phyloP scores from a whole-genome alignment of 2,329 filamentous ascomycete genomes.

The Beauveria sp. region DNA sequence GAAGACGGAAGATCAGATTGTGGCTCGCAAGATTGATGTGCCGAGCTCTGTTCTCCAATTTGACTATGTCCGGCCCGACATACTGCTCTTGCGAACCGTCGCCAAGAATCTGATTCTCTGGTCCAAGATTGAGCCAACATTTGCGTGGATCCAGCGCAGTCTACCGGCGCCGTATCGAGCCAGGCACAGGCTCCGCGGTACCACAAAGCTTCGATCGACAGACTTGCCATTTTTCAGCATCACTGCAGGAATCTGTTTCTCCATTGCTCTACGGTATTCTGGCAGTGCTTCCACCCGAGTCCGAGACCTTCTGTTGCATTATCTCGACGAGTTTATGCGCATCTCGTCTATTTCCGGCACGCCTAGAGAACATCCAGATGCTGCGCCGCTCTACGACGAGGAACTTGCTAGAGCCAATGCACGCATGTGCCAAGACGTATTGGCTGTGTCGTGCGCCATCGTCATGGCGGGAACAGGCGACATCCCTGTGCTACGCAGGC shows the following conservation, averaged over 20 bases:
- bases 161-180: conserved; percentile 63
- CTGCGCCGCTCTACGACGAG: conserved; percentile 61
- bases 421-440: conserved; percentile 81
- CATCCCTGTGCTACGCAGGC: conserved; percentile 70
- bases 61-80: conserved; percentile 89
- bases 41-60: conserved; percentile 87
- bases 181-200: conserved; percentile 50
- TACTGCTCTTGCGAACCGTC: conserved; percentile 81
- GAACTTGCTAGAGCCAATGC: conserved; percentile 76
- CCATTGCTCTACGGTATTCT: conserved; percentile 64
- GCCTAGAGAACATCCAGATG: conserved; percentile 21
- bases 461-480: conserved; percentile 98
- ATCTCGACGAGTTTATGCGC: conserved; percentile 79
- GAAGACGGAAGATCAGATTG: conserved; percentile 83
- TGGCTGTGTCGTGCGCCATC: conserved; percentile 73
- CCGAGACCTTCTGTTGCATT: conserved; percentile 73
- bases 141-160: conserved; percentile 67
- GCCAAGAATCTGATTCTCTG: conserved; percentile 90
- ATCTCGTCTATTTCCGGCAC: conserved; percentile 53
- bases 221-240: conserved; percentile 94
- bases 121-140: conserved; percentile 67
- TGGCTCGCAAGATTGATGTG: conserved; percentile 88
- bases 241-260: conserved; percentile 79
- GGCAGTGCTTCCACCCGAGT: conserved; percentile 64
- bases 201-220: conserved; percentile 61